Conservation (phyloP, 805 yeast species). For the Kuraishia molischiana region DNA sequence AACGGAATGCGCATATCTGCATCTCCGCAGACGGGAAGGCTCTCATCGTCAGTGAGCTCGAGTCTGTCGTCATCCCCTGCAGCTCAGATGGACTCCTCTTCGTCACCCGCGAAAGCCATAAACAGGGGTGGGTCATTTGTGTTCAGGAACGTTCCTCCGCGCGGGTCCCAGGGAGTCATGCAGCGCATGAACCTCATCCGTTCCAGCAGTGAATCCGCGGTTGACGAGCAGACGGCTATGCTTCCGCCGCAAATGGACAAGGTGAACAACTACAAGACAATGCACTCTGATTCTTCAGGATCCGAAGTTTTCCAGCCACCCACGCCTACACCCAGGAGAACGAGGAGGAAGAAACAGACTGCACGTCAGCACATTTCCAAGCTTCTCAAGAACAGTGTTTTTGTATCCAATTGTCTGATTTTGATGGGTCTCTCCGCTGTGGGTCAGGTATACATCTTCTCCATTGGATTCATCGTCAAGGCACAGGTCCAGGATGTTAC, state of each 20-base stretch:
- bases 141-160: not conserved
- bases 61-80: too few relatives aligned
- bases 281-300: not conserved
- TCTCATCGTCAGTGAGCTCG: too few relatives aligned
- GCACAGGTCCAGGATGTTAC: conserved; percentile 26
- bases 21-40: not conserved
- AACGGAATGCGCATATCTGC: not conserved
- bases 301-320: too few relatives aligned
- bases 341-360: conserved; percentile 8
- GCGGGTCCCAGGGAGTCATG: not conserved
- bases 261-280: not conserved
- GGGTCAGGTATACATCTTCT: conserved; percentile 65
- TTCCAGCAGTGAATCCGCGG: not conserved
- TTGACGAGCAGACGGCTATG: not conserved
- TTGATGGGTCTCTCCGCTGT: conserved; percentile 50
- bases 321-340: too few relatives aligned
- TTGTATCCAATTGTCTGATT: conserved; percentile 42
- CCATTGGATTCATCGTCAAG: conserved; percentile 64
- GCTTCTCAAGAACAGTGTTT: conserved; percentile 23
- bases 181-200: not conserved
- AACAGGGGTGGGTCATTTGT: too few relatives aligned
- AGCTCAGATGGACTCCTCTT: too few relatives aligned
- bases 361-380: conserved; percentile 13
- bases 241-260: not conserved
- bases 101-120: too few relatives aligned